Percentiles rank a stretch among this genome's conserved stretches.
Conservation (phyloP, 106 monocot genomes). For the Xerophyta viscosa region DNA sequence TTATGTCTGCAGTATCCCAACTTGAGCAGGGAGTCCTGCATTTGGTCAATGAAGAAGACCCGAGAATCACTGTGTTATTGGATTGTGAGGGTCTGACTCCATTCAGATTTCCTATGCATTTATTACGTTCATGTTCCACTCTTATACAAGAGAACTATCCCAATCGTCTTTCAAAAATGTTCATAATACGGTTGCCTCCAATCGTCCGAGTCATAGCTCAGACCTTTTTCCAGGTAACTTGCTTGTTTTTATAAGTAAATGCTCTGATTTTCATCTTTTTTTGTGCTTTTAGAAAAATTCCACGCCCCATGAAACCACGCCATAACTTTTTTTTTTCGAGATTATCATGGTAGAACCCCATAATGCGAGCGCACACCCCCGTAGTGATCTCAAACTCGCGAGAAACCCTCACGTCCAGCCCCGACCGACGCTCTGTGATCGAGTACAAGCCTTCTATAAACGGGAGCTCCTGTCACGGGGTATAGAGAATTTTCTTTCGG, state of each 20-base stretch:
- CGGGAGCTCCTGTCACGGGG: no score
- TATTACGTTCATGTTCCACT: slow-evolving; percentile 68
- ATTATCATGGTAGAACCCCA: background rate
- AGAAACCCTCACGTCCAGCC: no score
- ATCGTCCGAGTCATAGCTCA: slow-evolving; percentile 66
- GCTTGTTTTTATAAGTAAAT: background rate
- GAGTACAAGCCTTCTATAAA: no score
- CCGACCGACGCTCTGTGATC: no score
- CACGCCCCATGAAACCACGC: background rate
- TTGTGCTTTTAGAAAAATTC: background rate
- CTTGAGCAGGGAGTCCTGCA: slow-evolving; percentile 66
- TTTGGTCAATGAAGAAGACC: slow-evolving; percentile 69
- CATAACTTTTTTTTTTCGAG: background rate
- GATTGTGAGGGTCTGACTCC: slow-evolving; percentile 83
- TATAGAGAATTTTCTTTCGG: no score
- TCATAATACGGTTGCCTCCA: slow-evolving; percentile 73
- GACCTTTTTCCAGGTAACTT: slow-evolving; percentile 70
- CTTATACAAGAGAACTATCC: slow-evolving; percentile 91
- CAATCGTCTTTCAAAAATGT: slow-evolving; percentile 59
- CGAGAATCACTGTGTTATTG: slow-evolving; percentile 70
- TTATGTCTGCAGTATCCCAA: slow-evolving; percentile 96
- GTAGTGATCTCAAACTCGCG: no score
- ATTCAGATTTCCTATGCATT: slow-evolving; percentile 80
- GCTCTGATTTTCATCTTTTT: background rate
- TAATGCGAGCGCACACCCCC: no score